These are phyloP conservation scores for Celoporthe dispersa DNA, from an alignment of 2,329 filamentous ascomycete species.

Conservation along the genomic window DNA sequence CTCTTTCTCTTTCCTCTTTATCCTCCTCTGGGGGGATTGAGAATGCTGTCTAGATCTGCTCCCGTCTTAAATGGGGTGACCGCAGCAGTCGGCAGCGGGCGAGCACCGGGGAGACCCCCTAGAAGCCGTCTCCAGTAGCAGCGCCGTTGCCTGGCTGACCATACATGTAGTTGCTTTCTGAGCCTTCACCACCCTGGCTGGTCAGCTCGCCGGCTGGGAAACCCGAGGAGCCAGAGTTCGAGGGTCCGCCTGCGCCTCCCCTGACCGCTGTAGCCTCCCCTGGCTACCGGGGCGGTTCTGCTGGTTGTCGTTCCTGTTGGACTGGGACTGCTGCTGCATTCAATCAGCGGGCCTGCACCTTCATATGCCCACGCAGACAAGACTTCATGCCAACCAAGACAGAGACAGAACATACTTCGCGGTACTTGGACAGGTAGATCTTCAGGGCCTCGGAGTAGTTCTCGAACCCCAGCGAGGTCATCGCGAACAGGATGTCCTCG, in stretches of 20 bases:
- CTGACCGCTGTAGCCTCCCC: conserved; percentile 52
- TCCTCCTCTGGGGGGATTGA: not conserved
- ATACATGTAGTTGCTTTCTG: conserved; percentile 56
- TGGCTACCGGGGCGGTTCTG: conserved; percentile 56
- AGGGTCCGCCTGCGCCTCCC: conserved; percentile 44
- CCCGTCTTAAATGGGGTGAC: not conserved
- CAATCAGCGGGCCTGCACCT: conserved; percentile 32
- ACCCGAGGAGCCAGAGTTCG: conserved; percentile 46
- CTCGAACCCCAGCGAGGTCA: conserved; percentile 98
- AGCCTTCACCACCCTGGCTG: conserved; percentile 49
- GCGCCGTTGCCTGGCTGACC: conserved; percentile 61
- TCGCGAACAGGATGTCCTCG: conserved; percentile 97
- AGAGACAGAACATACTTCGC: conserved; percentile 74
- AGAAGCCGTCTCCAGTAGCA: conserved; percentile 57
- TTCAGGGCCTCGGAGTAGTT: conserved; percentile 98
- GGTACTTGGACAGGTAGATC: conserved; percentile 96
- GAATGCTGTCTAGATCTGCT: not conserved
- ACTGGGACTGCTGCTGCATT: conserved; percentile 70
- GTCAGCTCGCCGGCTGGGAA: conserved; percentile 51
- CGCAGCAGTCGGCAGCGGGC: not conserved
- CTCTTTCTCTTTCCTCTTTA: not conserved
- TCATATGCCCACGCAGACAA: not conserved
- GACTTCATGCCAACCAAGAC: conserved; percentile 16
- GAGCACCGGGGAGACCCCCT: conserved; percentile 30
- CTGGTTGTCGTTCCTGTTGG: conserved; percentile 67